Conservation (phyloP, 176 grass and related monocot genomes). For the Elymus sibiricus region DNA sequence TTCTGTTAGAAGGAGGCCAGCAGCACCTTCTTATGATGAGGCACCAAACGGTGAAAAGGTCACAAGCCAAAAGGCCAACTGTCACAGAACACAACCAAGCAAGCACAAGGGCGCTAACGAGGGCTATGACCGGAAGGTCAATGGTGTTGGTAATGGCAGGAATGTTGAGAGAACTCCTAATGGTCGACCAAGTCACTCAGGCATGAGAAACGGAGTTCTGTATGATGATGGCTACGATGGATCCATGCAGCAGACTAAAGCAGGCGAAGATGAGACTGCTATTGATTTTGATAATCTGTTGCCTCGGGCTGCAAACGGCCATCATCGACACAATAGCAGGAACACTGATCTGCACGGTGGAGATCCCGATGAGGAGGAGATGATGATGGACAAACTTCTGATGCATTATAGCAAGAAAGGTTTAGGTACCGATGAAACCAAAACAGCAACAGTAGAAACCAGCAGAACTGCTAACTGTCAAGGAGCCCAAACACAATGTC, state of each 20-base stretch:
- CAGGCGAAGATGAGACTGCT: conserved; percentile 38
- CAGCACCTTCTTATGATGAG: neutral
- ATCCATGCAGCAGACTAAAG: conserved; percentile 8
- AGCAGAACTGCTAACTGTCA: conserved; percentile 2
- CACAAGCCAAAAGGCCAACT: conserved; percentile 25
- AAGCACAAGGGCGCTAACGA: conserved; percentile 28
- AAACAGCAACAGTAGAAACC: neutral
- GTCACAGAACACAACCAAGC: conserved; percentile 26
- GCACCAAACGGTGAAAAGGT: conserved; percentile 29
- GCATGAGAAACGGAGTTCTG: conserved; percentile 36
- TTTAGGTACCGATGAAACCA: conserved; percentile 3
- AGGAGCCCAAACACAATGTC: neutral
- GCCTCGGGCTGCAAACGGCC: conserved; percentile 14
- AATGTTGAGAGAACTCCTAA: conserved; percentile 28
- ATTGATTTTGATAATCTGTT: conserved; percentile 72
- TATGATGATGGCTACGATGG: conserved; percentile 28
- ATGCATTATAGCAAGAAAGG: conserved; percentile 73
- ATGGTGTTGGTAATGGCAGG: conserved; percentile 12
- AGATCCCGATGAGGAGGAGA: conserved; percentile 64
- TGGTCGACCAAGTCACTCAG: conserved; percentile 25
- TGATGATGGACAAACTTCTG: conserved; percentile 72
- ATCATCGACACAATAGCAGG: conserved; percentile 21
- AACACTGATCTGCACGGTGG: neutral
- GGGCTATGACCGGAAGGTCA: conserved; percentile 3
- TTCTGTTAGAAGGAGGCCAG: conserved; percentile 60